A percentile compares a stretch with the other conserved stretches of the same genome.
These are phyloP conservation scores for Periconia sp. DNA, from an alignment of 2,329 filamentous ascomycete genomes.

Conservation along the genomic window DNA sequence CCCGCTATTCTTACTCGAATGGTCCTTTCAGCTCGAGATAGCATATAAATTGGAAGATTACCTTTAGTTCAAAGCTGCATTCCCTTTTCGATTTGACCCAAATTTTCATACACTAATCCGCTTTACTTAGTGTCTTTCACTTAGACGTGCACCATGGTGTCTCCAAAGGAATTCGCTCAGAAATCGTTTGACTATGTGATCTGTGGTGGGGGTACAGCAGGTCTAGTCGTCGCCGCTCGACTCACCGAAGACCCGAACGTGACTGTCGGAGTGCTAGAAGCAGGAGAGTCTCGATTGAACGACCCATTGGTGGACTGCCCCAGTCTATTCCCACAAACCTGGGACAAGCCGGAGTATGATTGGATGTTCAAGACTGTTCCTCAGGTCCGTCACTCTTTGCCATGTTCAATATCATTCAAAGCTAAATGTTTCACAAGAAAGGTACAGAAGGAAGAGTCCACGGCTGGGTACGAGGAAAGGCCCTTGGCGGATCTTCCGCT, in stretches of 20 bases:
- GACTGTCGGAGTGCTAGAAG: constrained; percentile 29
- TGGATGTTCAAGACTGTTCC: constrained; percentile 39
- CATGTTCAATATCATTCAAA: not conserved
- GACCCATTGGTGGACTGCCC: constrained; percentile 37
- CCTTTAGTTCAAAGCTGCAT: too few species aligned
- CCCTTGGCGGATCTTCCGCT: constrained; percentile 47
- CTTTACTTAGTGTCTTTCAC: too few species aligned
- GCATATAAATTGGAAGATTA: too few species aligned
- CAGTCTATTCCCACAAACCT: constrained; percentile 29
- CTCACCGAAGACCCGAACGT: constrained; percentile 15
- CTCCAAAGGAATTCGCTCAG: too few species aligned
- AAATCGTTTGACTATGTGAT: too few species aligned
- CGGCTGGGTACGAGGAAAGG: constrained; percentile 35
- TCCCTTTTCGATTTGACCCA: too few species aligned
- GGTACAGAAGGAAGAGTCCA: constrained; percentile 27
- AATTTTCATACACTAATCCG: too few species aligned
- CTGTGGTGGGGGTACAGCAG: constrained; percentile 17
- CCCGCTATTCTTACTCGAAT: too few species aligned
- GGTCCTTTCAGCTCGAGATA: too few species aligned
- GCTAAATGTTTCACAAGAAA: constrained; percentile 22
- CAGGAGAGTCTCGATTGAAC: constrained; percentile 27
- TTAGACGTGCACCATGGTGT: too few species aligned
- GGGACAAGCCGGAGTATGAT: constrained; percentile 39
- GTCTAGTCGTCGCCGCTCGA: constrained; percentile 17
- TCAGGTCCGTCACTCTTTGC: constrained; percentile 20